phyloP scores from a whole-genome alignment of 305 asterid species.

The Coffea humblotiana region DNA sequence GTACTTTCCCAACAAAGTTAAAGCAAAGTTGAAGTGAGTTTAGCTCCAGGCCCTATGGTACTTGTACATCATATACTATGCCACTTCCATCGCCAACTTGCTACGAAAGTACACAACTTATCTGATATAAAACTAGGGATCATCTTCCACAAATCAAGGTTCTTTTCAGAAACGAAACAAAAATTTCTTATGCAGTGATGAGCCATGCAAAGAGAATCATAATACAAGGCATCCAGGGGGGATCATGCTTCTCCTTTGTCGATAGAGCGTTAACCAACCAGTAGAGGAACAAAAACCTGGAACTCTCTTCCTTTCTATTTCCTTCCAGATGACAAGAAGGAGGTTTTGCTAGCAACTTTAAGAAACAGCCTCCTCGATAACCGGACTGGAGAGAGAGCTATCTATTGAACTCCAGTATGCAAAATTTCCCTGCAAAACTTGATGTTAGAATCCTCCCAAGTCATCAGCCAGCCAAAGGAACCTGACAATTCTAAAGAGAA shows the following conservation, averaged over 20 bases:
- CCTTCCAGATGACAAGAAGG: not conserved
- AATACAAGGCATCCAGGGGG: too few species aligned
- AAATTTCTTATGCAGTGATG: not conserved
- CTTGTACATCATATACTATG: not conserved
- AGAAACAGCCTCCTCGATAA: not conserved
- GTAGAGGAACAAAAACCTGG: not conserved
- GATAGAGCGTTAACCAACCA: not conserved
- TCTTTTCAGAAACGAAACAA: not conserved
- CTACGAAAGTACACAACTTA: not conserved
- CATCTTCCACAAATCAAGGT: not conserved
- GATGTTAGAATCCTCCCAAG: not conserved
- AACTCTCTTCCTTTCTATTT: not conserved
- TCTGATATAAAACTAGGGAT: not conserved
- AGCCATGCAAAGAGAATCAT: constrained; percentile 17
- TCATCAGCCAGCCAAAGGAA: not conserved
- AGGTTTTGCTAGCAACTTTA: not conserved
- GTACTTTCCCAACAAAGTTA: constrained; percentile 13
- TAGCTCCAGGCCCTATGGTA: constrained; percentile 5
- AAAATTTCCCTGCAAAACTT: not conserved
- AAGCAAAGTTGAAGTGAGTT: not conserved
- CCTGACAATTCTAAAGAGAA: not conserved
- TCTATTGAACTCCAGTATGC: not conserved
- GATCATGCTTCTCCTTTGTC: not conserved
- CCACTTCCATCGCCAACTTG: constrained; percentile 13
- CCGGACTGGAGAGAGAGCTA: not conserved